Base-by-base conservation (phyloP, 2,329 filamentous ascomycete genomes). In the Curvularia lunata region DNA sequence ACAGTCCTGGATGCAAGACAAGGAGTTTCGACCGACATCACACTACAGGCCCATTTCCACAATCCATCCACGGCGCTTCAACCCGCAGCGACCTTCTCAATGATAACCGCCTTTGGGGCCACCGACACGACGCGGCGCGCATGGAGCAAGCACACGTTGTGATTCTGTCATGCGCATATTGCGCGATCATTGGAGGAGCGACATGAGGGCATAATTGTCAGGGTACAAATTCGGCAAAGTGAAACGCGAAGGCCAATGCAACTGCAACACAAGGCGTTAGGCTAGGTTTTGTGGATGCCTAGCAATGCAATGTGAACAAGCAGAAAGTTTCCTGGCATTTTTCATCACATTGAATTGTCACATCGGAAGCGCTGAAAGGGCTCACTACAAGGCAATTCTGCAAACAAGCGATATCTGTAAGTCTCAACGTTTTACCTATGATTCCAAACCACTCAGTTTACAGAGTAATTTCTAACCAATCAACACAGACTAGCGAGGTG, bases 191-290 rank as follows among this genome's bases (percentile, higher is more conserved):
- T 68, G 67, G 66, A 49, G 52, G 61, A 27, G 19, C 5, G 6
- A 5, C 12, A 12, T 16, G 32, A 34, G 16, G 45, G 66, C 68
- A 70, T 70, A 12, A 66, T 41, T 5, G 25, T 46, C 55, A 47
- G 48, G 42, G 13, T 40, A 65, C 61, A 1, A 34, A 65, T 68
- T n/a, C 18, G 65, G 64, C 51, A 49, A 56, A 59, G 42, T 71
- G 68, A 71, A 71, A 71, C 68, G 38, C 25, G 16, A 54, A 40
- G 19, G 41, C 58, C 48, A 47, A 64, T 45, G 47, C 47, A 18
- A 59, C 23, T 62, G 68, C 61, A 68, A 69, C 68, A 64, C 61
- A 56, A 54, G 56, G 62, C 58, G 68, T 71, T 54, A 58, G 62
- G 51, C 32, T 23, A 56, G 56, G 46, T 51, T 55, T 54, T 41